Evolutionary conservation across 2,329 filamentous ascomycete genomes (phyloP), one percentile per base, ranked within the genome.

Genomic region (Drechslerella coelobrocha): DNA sequence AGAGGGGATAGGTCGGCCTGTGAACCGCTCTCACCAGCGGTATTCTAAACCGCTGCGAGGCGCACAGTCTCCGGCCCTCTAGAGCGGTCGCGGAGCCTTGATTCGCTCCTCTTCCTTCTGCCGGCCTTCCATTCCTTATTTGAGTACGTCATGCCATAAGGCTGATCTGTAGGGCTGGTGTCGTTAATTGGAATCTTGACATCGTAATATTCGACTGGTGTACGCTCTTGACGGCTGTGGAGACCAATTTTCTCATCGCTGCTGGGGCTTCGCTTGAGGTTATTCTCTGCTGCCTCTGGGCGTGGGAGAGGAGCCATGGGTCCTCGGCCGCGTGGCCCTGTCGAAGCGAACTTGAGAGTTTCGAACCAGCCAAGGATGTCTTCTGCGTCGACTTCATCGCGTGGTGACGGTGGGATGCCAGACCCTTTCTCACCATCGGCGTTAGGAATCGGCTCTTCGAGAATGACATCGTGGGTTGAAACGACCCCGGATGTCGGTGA

Each of bases 331-430:
- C 66, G 62, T 8, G 66, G 59, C 4, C 59, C 59, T 3, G 59
- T 62, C 17, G 59, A 63, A 9, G 66, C 66, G 24, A 71, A 71
- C 37, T 71, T 71, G n/a, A 71, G 54, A 17, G 59, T 63, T 27
- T 71, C 66, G 21, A 71, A 71, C 66, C 66, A 71, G 6, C 66
- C 66, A 7, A 71, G 23, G 14, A 71, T 71, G 29, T 71, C 66
- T 24, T 71, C 66, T 14, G 66, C 59, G 37, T 71, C 66, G 24
- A 71, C 66, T 12, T 71, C 66, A n/a, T 71, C 66, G 14, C 66
- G 60, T 9, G 66, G 66, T 2, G 66, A 71, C 9, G 59, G 59
- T 34, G 53, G 29, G 39, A n/a, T 27, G 8, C 37, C 47, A 3
- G 34, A 31, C 21, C 63, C 43, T 7, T 59, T 59, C 29, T 63